These are phyloP conservation scores for Helotiales sp. DNA, from an alignment of 2,329 filamentous ascomycete genomes.

Conservation along the genomic window DNA sequence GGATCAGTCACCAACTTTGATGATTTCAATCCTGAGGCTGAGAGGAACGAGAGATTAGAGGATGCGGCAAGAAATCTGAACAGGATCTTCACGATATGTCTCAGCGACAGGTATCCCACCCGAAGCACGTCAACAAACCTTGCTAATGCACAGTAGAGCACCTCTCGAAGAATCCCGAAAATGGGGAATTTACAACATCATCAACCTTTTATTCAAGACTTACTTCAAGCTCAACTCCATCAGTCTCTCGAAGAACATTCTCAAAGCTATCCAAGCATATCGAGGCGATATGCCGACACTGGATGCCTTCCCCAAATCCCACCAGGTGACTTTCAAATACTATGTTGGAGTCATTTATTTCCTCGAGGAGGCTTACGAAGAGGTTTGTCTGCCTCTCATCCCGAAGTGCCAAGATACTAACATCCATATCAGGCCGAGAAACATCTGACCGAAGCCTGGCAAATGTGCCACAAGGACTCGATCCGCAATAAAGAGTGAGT, in stretches of 20 bases:
- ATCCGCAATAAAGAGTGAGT: constrained; percentile 79
- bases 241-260: constrained; percentile 85
- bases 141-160: constrained; percentile 57
- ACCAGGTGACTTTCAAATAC: constrained; percentile 95
- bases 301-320: constrained; percentile 81
- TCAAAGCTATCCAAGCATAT: constrained; percentile 81
- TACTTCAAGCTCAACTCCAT: constrained; percentile 96
- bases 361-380: constrained; percentile 87
- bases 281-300: constrained; percentile 80
- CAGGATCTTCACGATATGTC: constrained; percentile 86
- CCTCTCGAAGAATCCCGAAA: constrained; percentile 89
- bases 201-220: constrained; percentile 96
- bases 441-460: constrained; percentile 79
- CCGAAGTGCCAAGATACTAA: constrained; percentile 13
- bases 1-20: constrained; percentile 63
- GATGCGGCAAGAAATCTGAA: constrained; percentile 92
- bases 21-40: constrained; percentile 76
- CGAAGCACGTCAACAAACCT: background rate
- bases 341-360: constrained; percentile 94
- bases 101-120: constrained; percentile 77
- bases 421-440: constrained; percentile 68
- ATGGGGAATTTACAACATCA: constrained; percentile 96
- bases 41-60: constrained; percentile 84
- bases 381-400: constrained; percentile 56
- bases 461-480: constrained; percentile 76